Conservation (phyloP, 257 asterid species). For the Solanum bulbocastanum region DNA sequence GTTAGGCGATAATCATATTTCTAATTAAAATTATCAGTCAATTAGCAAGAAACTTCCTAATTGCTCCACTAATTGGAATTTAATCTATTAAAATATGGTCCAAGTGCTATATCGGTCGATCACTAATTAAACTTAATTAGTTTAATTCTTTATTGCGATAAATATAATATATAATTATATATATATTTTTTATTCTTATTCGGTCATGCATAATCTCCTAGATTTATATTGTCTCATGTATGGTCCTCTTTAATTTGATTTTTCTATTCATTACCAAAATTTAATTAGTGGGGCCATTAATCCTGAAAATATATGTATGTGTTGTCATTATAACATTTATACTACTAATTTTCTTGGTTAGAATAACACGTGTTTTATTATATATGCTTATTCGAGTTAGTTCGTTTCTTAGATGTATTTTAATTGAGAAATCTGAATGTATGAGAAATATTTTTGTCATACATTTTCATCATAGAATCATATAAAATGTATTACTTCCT, state of each 20-base stretch:
- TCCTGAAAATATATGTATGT: background rate
- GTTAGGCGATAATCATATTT: background rate
- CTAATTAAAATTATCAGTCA: background rate
- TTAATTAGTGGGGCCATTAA: no score
- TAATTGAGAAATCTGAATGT: background rate
- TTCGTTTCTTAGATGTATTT: background rate
- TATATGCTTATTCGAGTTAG: background rate
- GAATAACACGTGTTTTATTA: background rate
- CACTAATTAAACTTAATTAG: background rate
- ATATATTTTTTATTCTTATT: background rate
- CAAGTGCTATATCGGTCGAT: background rate
- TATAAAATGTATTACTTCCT: background rate
- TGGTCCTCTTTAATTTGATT: background rate
- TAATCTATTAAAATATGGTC: background rate
- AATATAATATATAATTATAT: background rate
- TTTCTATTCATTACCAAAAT: background rate
- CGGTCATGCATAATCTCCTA: background rate
- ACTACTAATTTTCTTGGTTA: background rate
- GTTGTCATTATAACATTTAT: background rate
- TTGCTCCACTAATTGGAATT: background rate
- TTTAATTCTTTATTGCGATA: background rate
- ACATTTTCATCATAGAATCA: background rate
- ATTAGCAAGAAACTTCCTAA: background rate
- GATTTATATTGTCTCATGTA: slow-evolving; percentile 1
- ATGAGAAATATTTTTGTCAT: background rate